Evolutionary conservation across 192 early-diverging fungal genomes (phyloP), one percentile per base, ranked within the genome.

Genomic region (Coemansia sp.): DNA sequence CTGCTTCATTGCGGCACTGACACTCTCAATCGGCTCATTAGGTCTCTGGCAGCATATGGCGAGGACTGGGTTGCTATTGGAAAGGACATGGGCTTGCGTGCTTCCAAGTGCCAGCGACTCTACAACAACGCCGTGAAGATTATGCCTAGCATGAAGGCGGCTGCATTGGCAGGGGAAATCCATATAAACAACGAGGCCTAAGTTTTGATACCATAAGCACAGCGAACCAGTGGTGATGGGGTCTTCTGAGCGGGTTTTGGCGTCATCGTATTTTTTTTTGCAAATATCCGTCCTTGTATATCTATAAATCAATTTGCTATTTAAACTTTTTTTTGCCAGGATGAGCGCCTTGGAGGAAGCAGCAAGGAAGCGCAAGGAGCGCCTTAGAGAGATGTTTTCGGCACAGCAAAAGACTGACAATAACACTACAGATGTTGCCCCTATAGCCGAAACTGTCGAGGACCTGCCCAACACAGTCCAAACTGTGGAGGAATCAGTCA

Each of bases 321-420:
- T 31, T 27, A 33, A 3, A 31, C 11, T 29, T 29, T 3, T 24
- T 55, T 13, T 22, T 22, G 18, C 11, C 53, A 60, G 57, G 36
- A 73, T 73, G 64, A 66, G 58, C 31, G 24, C 65, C 12, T 87
- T 92, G 79, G 91, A 92, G 69, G 87, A 84, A 74, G 85, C 85
- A 62, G 79, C 91, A 31, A 65, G 78, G 63, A 87, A 88, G 44
- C 83, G 92, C 72, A 91, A 93, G 71, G 89, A 83, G 50, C 86
- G 90, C 40, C 83, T 93, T 34, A 15, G 57, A 18, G 31, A 60
- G 16, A 36, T 60, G 57, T 60, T 60, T 18, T 33, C 57, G 57
- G 57, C 57, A 15, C 57, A 60, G 31, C 27, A 34, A 60, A 60
- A 31, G 33, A 18, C 57, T 18, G 29, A 15, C 22, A 31, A 9